Evolutionary conservation across 768 basidiomycete species (phyloP).

Genomic region (Lentinus tigrinus): DNA sequence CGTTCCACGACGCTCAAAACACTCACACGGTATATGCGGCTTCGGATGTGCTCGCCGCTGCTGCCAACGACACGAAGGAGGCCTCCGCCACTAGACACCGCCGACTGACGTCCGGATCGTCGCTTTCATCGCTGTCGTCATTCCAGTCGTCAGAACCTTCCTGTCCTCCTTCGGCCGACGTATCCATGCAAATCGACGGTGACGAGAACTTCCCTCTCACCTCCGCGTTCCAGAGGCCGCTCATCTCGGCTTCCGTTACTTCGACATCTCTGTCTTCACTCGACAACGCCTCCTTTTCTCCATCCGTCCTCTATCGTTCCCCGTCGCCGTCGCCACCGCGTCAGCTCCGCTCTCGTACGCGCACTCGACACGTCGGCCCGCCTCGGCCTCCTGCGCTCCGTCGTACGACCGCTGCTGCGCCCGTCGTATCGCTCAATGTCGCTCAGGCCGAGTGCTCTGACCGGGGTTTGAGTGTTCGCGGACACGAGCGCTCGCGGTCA

Average conservation of each 20-base stretch:
- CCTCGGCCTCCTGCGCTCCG: conserved; percentile 1
- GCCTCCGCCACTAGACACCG: not conserved
- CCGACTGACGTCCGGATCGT: not conserved
- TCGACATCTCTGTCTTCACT: not conserved
- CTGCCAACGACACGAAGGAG: not conserved
- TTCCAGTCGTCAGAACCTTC: not conserved
- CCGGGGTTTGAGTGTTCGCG: not conserved
- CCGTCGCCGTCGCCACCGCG: conserved; percentile 1
- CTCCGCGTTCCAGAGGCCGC: conserved; percentile 9
- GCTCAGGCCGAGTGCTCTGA: conserved; percentile 8
- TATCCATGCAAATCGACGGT: not conserved
- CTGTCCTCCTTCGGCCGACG: not conserved
- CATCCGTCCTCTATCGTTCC: not conserved
- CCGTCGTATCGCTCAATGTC: conserved; percentile 15
- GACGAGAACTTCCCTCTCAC: conserved; percentile 3
- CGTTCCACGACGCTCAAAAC: not conserved
- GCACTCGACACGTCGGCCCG: not conserved
- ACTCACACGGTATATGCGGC: not conserved
- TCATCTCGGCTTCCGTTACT: not conserved
- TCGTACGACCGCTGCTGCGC: conserved; percentile 8
- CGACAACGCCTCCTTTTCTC: not conserved
- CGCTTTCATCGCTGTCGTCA: not conserved
- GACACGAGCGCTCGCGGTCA: conserved; percentile 1
- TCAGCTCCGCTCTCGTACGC: not conserved
- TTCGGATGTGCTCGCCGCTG: not conserved